Base-by-base conservation (phyloP, 208 protist species). In the Leishmania aethiopica region DNA sequence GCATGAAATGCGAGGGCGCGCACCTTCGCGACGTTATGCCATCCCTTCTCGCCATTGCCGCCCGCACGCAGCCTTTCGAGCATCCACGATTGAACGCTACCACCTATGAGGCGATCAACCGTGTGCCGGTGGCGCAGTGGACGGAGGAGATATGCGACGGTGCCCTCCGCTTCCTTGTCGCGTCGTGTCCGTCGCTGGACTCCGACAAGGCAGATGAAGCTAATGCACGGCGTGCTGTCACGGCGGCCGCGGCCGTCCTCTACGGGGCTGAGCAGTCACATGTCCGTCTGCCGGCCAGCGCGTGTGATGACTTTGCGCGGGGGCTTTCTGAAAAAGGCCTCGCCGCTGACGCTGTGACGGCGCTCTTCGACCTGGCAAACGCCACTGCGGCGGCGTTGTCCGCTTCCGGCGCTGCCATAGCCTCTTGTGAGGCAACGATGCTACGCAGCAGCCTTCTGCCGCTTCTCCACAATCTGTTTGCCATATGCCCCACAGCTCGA, bases 1-100 rank as follows among this genome's bases (percentile, higher is more conserved):
- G 73, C 67, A 74, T 77, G n/a, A 55, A 81, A 78, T 77, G 75
- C 76, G 55, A 42, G 13, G 78, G 80, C 17, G 73, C 66, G 13
- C 77, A 57, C 11, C 45, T 59, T 4, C 49, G 32, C n/a, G 62
- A 78, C 42, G 51, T 81, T 40, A 80, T 84, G 67, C 70, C 66
- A n/a, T 81, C 74, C 25, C 80, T 86, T 40, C 78, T 83, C 35
- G 51, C 49, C 78, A 81, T 81, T 81, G 83, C 74, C 42, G 66
- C 66, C 5, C 79, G 55, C 66, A 67, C 76, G 74, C 62, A 79
- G n/a, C n/a, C 55, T 1, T 57, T 51, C 32, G 62, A 80, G 45
- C 77, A 79, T 28, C 57, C 57, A 0, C n/a, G 66, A 28, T 35
- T 81, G 17, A 53, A 69, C 47, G 37, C 35, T 4, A 49, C 40